Percentiles rank a stretch among this genome's conserved stretches.
These are phyloP conservation scores for Chytridium lagenaria DNA, from an alignment of 371 early-diverging fungal genomes.

Conservation along the genomic window DNA sequence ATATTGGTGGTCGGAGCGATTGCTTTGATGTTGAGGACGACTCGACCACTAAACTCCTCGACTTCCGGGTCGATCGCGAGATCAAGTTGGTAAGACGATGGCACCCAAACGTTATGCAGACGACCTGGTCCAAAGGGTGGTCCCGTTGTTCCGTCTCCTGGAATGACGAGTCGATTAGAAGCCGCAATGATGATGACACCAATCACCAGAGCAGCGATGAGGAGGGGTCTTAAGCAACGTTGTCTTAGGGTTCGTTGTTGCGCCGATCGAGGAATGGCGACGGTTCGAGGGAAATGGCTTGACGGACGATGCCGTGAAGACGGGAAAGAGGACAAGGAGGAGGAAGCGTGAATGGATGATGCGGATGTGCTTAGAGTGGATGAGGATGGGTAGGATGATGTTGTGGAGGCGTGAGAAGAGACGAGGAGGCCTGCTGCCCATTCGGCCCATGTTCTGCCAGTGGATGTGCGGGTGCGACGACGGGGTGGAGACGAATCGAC, in stretches of 20 bases:
- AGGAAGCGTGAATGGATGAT: not conserved
- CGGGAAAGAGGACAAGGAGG: not conserved
- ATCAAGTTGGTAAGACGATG: not conserved
- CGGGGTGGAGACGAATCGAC: not conserved
- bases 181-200: not conserved
- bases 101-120: not conserved
- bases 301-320: not conserved
- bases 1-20: not conserved
- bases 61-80: slow-evolving; percentile 2
- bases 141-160: not conserved
- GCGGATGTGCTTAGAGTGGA: no score
- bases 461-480: not conserved
- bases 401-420: not conserved
- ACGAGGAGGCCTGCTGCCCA: slow-evolving; percentile 11
- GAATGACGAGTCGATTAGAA: not conserved
- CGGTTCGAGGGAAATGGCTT: slow-evolving; percentile 1
- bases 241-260: not conserved
- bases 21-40: not conserved
- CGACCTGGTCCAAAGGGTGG: not conserved
- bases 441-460: slow-evolving; percentile 2
- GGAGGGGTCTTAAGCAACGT: not conserved
- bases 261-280: not conserved
- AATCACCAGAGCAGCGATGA: not conserved
- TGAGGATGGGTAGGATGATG: not conserved
- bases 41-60: not conserved